These are phyloP conservation scores for Actinidia chinensis DNA, from an alignment of 179 eudicot genomes.

Conservation along the genomic window DNA sequence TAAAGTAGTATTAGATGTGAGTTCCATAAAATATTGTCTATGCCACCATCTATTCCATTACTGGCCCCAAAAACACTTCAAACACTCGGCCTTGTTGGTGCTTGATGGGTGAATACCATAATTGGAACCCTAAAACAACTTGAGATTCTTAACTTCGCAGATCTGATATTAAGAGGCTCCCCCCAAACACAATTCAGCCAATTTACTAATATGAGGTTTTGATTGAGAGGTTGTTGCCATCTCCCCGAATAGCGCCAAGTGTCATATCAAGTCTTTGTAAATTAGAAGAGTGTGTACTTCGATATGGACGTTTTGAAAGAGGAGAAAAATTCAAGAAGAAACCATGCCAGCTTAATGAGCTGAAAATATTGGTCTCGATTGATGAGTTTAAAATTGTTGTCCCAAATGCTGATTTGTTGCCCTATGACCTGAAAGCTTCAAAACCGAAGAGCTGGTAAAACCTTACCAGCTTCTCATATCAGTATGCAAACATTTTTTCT, in stretches of 20 bases:
- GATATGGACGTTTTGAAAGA: no score
- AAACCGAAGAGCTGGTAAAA: not conserved
- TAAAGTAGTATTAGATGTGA: slow-evolving; percentile 11
- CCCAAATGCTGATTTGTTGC: not conserved
- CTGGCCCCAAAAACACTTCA: not conserved
- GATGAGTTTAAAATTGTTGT: not conserved
- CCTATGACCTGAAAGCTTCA: not conserved
- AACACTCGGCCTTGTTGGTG: not conserved
- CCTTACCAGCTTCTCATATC: not conserved
- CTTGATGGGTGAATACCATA: not conserved
- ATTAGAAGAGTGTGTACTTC: slow-evolving; percentile 3
- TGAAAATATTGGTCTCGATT: not conserved
- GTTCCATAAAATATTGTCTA: not conserved
- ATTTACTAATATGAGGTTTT: slow-evolving; percentile 6
- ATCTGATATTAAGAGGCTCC: slow-evolving; percentile 1
- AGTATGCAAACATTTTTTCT: no score
- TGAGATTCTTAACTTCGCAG: not conserved
- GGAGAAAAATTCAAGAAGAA: not conserved
- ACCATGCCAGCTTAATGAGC: not conserved
- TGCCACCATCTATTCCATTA: not conserved
- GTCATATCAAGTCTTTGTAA: not conserved
- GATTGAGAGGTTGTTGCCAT: not conserved
- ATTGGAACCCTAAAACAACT: slow-evolving; percentile 9
- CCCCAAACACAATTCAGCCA: not conserved
- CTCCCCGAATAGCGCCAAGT: not conserved